Evolutionary conservation across 495 filamentous ascomycete species (phyloP), one percentile per base, ranked within the genome.

Genomic region (Podospora sp.): DNA sequence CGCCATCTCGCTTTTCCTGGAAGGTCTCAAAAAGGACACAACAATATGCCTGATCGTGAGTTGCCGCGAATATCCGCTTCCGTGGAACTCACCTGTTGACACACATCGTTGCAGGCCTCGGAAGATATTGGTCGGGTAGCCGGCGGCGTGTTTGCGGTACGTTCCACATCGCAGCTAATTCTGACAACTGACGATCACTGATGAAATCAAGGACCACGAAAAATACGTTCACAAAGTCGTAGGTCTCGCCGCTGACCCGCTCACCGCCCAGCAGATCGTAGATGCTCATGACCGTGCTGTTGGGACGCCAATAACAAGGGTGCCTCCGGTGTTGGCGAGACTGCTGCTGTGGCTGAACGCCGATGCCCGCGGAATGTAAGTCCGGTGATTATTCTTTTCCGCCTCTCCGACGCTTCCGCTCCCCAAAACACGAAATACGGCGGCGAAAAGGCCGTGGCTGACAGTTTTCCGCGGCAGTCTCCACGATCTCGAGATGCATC

Each of bases 81-180:
- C 29, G 59, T 22, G 5, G 40, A 46, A 6, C 40, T 2, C 40
- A 6, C 16, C 40, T 46, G 40, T 46, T 46, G 40, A 46, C 40
- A 46, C 40, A 46, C 11, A 4, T 46, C 40, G 16, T 11, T 51
- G 25, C 40, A 76, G 76, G 72, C 69, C 21, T 72, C 75, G 6
- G 75, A 77, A 50, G 79, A 82, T 60, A 78, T 82, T 46, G 80
- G 80, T 2, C 68, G 67, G 9, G 69, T 81, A 12, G 80, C 72
- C 16, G 78, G 77, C 0, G 71, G 72, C 9, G 70, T 79, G 7
- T 75, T 82, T 59, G 53, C 62, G 51, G 74, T 74, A 63, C 11
- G 69, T 69, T 65, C 26, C 24, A 29, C 24, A 16, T 1, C 57
- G 6, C 8, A 14, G 29, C 49, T 51, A 36, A 53, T 40, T 22